Conservation (phyloP, 2,329 filamentous ascomycete species). For the Botrytis paeoniae region DNA sequence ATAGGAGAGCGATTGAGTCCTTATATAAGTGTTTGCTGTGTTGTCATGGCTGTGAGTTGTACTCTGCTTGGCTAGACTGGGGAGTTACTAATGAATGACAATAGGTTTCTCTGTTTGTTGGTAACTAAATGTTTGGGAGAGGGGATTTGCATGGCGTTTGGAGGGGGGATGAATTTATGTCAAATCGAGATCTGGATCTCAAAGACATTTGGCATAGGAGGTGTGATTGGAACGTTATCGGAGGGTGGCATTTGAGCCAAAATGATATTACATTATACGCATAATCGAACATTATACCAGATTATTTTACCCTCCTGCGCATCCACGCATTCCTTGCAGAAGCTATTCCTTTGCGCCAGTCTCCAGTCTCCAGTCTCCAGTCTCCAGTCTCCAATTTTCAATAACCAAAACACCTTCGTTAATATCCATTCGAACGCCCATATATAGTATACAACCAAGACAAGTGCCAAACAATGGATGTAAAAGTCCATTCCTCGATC, state of each 20-base stretch:
- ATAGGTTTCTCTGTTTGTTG: conserved; percentile 38
- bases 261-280: conserved; percentile 3
- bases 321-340: not conserved
- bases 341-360: conserved; percentile 9
- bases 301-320: not conserved
- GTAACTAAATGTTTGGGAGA: conserved; percentile 29
- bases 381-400: conserved; percentile 1
- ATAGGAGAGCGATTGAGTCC: conserved; percentile 91
- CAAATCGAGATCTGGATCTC: not conserved
- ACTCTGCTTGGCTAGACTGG: conserved; percentile 33
- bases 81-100: conserved; percentile 20
- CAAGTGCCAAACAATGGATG: not conserved
- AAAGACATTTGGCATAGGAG: not conserved
- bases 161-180: conserved; percentile 10
- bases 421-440: conserved; percentile 21
- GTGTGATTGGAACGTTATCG: not conserved
- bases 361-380: not conserved
- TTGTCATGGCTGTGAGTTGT: conserved; percentile 81
- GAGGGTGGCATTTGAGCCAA: not conserved
- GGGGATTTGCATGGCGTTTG: conserved; percentile 29
- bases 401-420: conserved; percentile 34
- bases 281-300: conserved; percentile 6
- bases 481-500: not conserved
- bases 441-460: conserved; percentile 4
- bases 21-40: conserved; percentile 90